These are phyloP conservation scores for Globisporangium ultimum DNA, from an alignment of 352 stramenopile species.

Conservation along the genomic window DNA sequence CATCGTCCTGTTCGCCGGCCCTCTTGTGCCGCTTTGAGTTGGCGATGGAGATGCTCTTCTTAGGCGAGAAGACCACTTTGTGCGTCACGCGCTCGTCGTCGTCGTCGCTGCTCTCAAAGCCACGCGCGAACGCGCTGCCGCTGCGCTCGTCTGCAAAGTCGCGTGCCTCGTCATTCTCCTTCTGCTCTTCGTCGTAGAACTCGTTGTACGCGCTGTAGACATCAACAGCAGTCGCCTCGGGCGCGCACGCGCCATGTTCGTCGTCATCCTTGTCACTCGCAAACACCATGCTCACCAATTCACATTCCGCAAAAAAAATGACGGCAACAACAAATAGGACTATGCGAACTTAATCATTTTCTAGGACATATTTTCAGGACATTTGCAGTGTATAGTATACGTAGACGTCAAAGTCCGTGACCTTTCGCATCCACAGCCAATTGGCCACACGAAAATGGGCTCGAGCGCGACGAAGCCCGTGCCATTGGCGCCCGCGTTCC, in stretches of 20 bases:
- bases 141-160: background rate
- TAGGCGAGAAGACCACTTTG: too few relatives aligned
- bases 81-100: background rate
- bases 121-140: background rate
- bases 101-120: background rate
- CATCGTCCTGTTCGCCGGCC: background rate
- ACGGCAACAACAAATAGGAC: too few relatives aligned
- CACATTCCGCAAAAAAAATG: background rate
- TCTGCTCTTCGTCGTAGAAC: slow-evolving; percentile 17
- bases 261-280: slow-evolving; percentile 8
- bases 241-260: background rate
- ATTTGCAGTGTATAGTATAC: background rate
- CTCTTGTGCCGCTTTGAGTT: slow-evolving; percentile 8
- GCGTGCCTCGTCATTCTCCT: background rate
- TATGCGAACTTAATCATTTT: too few relatives aligned
- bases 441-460: slow-evolving; percentile 31
- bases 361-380: background rate
- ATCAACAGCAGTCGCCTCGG: background rate
- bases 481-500: slow-evolving; percentile 38
- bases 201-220: slow-evolving; percentile 16
- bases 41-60: too few relatives aligned
- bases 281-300: background rate
- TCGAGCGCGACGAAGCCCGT: slow-evolving; percentile 37
- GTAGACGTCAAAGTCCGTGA: background rate
- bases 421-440: slow-evolving; percentile 1